Evolutionary conservation across 2,329 filamentous ascomycete genomes (phyloP), one percentile per base, ranked within the genome.

Genomic region (Lecanoromycetidae sp.): DNA sequence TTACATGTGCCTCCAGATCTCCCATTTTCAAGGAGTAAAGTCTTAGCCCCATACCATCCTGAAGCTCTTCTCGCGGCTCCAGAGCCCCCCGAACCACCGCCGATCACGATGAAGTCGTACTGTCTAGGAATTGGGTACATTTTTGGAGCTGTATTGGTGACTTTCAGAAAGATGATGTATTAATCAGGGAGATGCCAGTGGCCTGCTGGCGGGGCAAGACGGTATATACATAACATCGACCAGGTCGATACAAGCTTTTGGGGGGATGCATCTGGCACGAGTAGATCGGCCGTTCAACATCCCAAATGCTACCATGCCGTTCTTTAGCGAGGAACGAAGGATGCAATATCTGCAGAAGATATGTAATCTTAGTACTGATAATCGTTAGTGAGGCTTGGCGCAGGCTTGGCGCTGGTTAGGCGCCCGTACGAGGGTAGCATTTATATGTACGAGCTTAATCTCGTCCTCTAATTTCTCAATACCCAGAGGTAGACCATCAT

Each of bases 101-200:
- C 86, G 58, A 94, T 82, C 62, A 94, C 86, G 52, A 93, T 76
- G 65, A 82, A 88, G 63, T 94, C 87, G 61, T 77, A 87, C 66
- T 91, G 84, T 62, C 85, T 87, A 50, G 71, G 77, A 51, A 84
- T 77, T 57, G 71, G 69, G 52, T 71, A 69, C 71, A 75, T 75
- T 55, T 51, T 59, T 50, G 61, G 50, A 26, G 58, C 52, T 3
- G 65, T 27, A 17, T 34, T 20, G n/a, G 51, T 46, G 42, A 55
- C 53, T 4, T 55, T 49, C 4, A 49, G 67, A 39, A 67, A 60
- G 41, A 74, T 54, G 15, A 61, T 61, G n/a, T 35, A 61, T 57
- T 23, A 71, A 62, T 45, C 68, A 65, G 33, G 59, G 50, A 29
- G 53, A 48, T 42, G 53, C 42, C 22, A 33, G 35, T 27, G 23